A percentile compares a stretch with the other conserved stretches of the same genome.
phyloP scores from a whole-genome alignment of 2,329 filamentous ascomycete genomes.

The Claviceps capensis region DNA sequence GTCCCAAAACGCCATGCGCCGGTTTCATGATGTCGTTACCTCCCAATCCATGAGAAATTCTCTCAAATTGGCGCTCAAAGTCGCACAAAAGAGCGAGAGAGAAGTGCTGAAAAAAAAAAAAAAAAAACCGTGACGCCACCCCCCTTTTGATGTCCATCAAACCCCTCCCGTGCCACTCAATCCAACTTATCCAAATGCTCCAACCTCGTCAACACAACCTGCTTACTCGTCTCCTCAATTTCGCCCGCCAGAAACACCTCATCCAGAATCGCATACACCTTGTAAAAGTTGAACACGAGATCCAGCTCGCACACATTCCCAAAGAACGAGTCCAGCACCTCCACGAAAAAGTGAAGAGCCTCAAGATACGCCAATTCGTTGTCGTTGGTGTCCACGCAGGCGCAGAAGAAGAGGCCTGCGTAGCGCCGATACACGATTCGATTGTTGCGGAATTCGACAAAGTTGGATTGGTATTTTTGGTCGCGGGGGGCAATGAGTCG shows the following conservation, averaged over 20 bases:
- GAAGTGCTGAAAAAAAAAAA: not conserved
- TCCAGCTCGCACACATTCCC: constrained; percentile 98
- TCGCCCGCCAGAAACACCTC: constrained; percentile 96
- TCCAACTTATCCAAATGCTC: constrained; percentile 96
- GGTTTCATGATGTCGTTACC: not conserved
- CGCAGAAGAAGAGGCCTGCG: constrained; percentile 97
- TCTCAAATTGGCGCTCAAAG: not conserved
- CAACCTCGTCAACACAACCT: constrained; percentile 84
- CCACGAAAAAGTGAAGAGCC: constrained; percentile 98
- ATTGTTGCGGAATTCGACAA: constrained; percentile 89
- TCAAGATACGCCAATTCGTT: constrained; percentile 96
- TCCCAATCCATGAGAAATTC: not conserved
- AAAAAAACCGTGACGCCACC: not conserved
- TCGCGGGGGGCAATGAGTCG: constrained; percentile 93
- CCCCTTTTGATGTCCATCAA: not conserved
- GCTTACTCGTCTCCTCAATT: constrained; percentile 97
- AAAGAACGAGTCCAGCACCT: constrained; percentile 96
- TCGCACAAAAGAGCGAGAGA: not conserved
- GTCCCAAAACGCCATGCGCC: constrained; percentile 1
- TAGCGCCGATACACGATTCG: constrained; percentile 97
- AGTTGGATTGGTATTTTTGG: constrained; percentile 99
- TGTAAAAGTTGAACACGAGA: constrained; percentile 69
- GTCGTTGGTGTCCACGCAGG: constrained; percentile 96
- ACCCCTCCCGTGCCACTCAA: constrained; percentile 24
- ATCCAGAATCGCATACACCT: constrained; percentile 94